Evolutionary conservation across 1,139 yeast species (phyloP), one percentile per base, ranked within the genome.

Genomic region (Geotrichum klebahnii): DNA sequence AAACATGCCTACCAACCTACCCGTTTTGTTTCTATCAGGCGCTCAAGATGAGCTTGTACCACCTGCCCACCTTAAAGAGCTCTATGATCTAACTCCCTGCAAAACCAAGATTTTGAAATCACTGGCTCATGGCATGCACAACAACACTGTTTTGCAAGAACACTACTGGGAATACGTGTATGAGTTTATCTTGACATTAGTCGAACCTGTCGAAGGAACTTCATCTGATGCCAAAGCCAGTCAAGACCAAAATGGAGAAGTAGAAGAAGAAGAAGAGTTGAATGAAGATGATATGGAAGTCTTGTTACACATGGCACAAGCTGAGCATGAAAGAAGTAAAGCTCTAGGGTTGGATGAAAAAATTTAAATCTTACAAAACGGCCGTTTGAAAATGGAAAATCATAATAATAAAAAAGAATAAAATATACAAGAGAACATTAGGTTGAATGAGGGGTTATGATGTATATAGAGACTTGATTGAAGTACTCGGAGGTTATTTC

Each of bases 41-140:
- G 68, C 77, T 24, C 71, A 74, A 38, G 98, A 92, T 68, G 98
- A 92, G 67, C 81, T 92, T 31, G 96, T 92, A 0, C 97, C 97
- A 1, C 95, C 96, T 0, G 59, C 59, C 0, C 97, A 92, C 61
- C 87, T 90, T 92, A 76, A 76, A 51, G 64, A 62, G 42, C 74
- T 92, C 33, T 82, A 65, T 63, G 76, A 76, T 20, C 50, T 59
- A 39, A 57, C 65, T 42, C 56, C 59, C 4, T 54, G 65, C 5
- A 41, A 40, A 4, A 37, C 36, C 31, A 69, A 69, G 55, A 43
- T 47, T 22, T 74, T 81, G 59, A 68, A 73, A 50, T 73, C 70
- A 50, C 87, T 80, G 59, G 77, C 77, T 14, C 68, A 77, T 34
- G 83, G 89, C 2, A 73, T 71, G 52, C 97, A 89, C 64, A 89